Evolutionary conservation across 768 basidiomycete species (phyloP), one percentile per base, ranked within the genome.

Genomic region (Lactarius deliciosus): DNA sequence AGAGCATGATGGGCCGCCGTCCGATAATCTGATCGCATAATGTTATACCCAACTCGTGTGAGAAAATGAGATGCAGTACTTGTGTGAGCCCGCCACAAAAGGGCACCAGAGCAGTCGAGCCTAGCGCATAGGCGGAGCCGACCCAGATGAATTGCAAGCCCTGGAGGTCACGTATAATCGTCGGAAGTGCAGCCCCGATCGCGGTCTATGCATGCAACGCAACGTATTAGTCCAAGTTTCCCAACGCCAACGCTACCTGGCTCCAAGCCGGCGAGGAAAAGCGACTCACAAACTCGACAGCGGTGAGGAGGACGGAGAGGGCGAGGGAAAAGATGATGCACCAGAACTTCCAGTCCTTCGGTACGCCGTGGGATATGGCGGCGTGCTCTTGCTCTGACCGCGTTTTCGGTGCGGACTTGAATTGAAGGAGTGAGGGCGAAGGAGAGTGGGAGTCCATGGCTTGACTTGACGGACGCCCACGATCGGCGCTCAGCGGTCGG

Each of bases 111-210:
- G 75, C 75, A 8, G 73, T 71, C 11, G 73, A 64, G 5, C 68
- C 71, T 13, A 76, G 69, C 0, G 72, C 64, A 62, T 73, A 76
- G 9, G 69, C 66, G 8, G 72, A 73, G 18, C 71, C 71, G 11
- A 69, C 72, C 71, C 72, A 73, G 13, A 73, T 62, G 57, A 73
- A 72, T 22, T 68, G 57, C 6, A 41, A 55, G 8, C 72, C 68
- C 53, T 74, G 41, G 20, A 79, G 70, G 38, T 74, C 73, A 20
- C 54, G 55, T 13, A 73, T 72, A 34, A 79, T 78, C 32, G 67
- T 69, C 10, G 73, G 75, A 1, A 75, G 68, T 0, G 77, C 77
- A 0, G 77, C 78, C 4, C 61, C 67, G 15, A 70, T 65, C 4
- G 43, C 54, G 2, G 64, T 69, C 69, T 70, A 55, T 25, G 34